Evolutionary conservation across 805 yeast species (phyloP), one percentile per base, ranked within the genome.

Genomic region (Scheffersomyces lignosus): DNA sequence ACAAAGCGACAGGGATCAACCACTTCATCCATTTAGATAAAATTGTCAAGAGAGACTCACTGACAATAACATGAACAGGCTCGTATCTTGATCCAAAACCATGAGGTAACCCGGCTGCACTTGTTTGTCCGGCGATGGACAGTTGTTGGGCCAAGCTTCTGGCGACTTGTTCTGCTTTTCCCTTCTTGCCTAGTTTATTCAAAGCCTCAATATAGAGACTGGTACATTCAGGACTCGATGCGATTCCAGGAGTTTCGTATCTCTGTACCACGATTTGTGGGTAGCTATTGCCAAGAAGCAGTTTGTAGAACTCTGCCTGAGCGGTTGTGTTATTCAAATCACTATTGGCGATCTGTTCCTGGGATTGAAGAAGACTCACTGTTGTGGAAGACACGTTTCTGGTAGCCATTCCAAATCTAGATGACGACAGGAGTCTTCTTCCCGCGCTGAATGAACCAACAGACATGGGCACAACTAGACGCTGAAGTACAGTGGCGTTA

Each of bases 231-330:
- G 79, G 74, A 38, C 86, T 81, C 9, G 83, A 68, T 7, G 96
- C 93, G 37, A 93, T 87, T n/a, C 96, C 96, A 0, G 93, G 85
- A 6, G 95, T 85, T 60, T 95, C 98, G 58, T 78, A 95, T 41
- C 99, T 77, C 39, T 93, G 83, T n/a, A 91, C 88, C 5, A 93
- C 96, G 37, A 91, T 83, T 52, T 89, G 96, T n/a, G 99, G 98
- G 57, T 88, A 93, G 63, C 87, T 86, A 37, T 91, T 76, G 40
- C 77, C 77, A 45, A 93, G 61, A 32, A 93, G 69, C 10, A 80
- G 72, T 44, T 77, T 75, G 66, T 93, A 93, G 53, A 93, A 91
- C 38, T 78, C 82, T 1, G 95, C 90, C 64, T 93, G 99, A 4
- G 77, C 70, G 3, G 57, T 64, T 1, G 97, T 76, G 59, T 87